phyloP scores from a whole-genome alignment of 176 grass and related monocot genomes.

The Oryza rufipogon region DNA sequence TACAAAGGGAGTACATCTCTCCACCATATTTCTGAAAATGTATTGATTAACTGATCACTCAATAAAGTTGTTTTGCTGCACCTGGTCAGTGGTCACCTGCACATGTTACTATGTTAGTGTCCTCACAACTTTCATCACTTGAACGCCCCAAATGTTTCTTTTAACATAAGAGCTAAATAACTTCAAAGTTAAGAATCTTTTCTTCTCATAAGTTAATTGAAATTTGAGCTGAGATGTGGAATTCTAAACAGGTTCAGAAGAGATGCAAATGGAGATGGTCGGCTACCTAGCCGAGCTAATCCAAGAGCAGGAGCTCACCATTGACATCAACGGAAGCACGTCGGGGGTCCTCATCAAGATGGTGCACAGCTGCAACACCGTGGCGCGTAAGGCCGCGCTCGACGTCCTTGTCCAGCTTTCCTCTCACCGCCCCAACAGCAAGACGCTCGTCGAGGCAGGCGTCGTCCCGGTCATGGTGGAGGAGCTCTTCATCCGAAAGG shows the following conservation, averaged over 20 bases:
- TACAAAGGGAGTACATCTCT: not conserved
- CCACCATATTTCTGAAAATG: slow-evolving; percentile 8
- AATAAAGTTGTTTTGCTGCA: slow-evolving; percentile 14
- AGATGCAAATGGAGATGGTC: slow-evolving; percentile 80
- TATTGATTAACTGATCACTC: not conserved
- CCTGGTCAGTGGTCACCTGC: slow-evolving; percentile 12
- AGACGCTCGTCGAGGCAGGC: slow-evolving; percentile 58
- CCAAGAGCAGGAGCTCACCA: slow-evolving; percentile 66
- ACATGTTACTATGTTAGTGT: slow-evolving; percentile 22
- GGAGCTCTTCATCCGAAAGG: slow-evolving; percentile 63
- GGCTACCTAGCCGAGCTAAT: slow-evolving; percentile 77
- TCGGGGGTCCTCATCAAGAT: slow-evolving; percentile 64
- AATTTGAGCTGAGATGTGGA: slow-evolving; percentile 36
- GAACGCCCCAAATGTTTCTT: not conserved
- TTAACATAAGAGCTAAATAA: not conserved
- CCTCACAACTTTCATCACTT: not conserved
- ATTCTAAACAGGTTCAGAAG: slow-evolving; percentile 62
- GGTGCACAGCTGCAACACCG: slow-evolving; percentile 44
- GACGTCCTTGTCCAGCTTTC: slow-evolving; percentile 75
- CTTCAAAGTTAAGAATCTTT: not conserved
- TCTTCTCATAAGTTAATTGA: slow-evolving; percentile 7
- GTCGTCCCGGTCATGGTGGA: slow-evolving; percentile 63
- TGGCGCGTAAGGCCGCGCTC: slow-evolving; percentile 57
- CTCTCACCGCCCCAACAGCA: slow-evolving; percentile 64
- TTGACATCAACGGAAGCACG: slow-evolving; percentile 57